Evolutionary conservation across 2,329 filamentous ascomycete species (phyloP), one percentile per base, ranked within the genome.

Genomic region (Ophiostoma ulmi): DNA sequence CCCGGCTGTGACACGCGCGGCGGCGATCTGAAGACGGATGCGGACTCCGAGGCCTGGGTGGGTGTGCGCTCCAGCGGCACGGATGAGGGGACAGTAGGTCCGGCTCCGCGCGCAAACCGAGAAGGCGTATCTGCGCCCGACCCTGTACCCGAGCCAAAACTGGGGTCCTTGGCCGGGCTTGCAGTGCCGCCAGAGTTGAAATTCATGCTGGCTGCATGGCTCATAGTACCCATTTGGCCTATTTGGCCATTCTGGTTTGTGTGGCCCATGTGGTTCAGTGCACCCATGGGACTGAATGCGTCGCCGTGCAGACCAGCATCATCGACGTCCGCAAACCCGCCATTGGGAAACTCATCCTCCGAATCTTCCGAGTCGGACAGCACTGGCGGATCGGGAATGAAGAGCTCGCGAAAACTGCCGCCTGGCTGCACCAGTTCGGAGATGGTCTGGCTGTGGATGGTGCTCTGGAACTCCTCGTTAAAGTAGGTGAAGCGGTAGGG

Each of bases 401-500:
- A 99, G 0, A 99, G 86, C 75, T 97, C 92, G 72, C 86, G 86
- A 78, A 99, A 99, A 63, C 87, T 91, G 72, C 90, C 87, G 6
- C 93, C 95, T 0, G 92, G 90, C 75, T 97, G 93, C 10, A 96
- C 86, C 26, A 99, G 85, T 78, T 97, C 95, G 2, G 93, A 97
- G 71, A 99, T 97, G 0, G 91, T 95, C 79, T 97, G 92, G 72
- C 93, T 95, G 79, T 99, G 95, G 73, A 99, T 96, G 0, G 95
- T 99, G 79, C 92, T 96, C 76, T 93, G 91, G 70, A 98, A 93
- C 73, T 97, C 93, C 78, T 98, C 95, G 79, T 98, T 98, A 84
- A 99, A 99, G 79, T 99, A 99, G 0, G 95, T 98, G 79, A 97
- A 99, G 36, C 95, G 88, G 78, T 96, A 98, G 0, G 95, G 95